These are phyloP conservation scores for Penicillium manginii DNA, from an alignment of 495 filamentous ascomycete genomes.

Conservation along the genomic window DNA sequence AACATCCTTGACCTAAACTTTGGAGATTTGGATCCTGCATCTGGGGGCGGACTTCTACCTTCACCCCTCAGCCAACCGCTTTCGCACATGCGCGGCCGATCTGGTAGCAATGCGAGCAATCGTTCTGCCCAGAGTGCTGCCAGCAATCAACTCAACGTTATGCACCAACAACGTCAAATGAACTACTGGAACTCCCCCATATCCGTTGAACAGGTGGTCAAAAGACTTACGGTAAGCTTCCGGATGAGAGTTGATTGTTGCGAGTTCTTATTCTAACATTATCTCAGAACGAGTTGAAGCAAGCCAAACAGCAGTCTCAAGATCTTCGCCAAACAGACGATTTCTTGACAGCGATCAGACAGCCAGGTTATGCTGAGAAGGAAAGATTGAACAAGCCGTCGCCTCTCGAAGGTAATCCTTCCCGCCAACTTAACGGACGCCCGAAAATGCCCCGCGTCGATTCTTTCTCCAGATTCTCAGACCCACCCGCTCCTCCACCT, in stretches of 20 bases:
- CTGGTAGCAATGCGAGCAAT: slow-evolving; percentile 71
- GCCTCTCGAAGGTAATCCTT: slow-evolving; percentile 37
- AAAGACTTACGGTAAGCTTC: slow-evolving; percentile 75
- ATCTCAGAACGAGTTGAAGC: slow-evolving; percentile 78
- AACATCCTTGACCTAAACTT: slow-evolving; percentile 87
- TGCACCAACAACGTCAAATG: slow-evolving; percentile 69
- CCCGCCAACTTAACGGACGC: slow-evolving; percentile 48
- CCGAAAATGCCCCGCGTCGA: slow-evolving; percentile 62
- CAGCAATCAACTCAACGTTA: slow-evolving; percentile 59
- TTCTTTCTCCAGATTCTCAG: slow-evolving; percentile 70
- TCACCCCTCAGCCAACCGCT: slow-evolving; percentile 59
- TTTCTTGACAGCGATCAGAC: slow-evolving; percentile 75
- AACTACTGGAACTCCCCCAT: slow-evolving; percentile 86
- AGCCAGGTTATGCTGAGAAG: slow-evolving; percentile 67
- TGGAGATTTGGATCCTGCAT: slow-evolving; percentile 77
- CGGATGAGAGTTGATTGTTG: not conserved
- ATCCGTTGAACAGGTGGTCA: slow-evolving; percentile 93
- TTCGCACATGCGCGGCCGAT: slow-evolving; percentile 67
- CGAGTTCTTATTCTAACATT: slow-evolving; percentile 18
- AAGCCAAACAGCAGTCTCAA: slow-evolving; percentile 81
- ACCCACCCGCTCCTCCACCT: slow-evolving; percentile 88
- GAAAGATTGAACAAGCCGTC: slow-evolving; percentile 52
- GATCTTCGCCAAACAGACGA: slow-evolving; percentile 82
- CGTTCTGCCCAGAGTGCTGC: slow-evolving; percentile 55
- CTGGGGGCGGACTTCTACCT: slow-evolving; percentile 69